Evolutionary conservation across 176 grass and related monocot species (phyloP).

Genomic region (Avena atlantica): DNA sequence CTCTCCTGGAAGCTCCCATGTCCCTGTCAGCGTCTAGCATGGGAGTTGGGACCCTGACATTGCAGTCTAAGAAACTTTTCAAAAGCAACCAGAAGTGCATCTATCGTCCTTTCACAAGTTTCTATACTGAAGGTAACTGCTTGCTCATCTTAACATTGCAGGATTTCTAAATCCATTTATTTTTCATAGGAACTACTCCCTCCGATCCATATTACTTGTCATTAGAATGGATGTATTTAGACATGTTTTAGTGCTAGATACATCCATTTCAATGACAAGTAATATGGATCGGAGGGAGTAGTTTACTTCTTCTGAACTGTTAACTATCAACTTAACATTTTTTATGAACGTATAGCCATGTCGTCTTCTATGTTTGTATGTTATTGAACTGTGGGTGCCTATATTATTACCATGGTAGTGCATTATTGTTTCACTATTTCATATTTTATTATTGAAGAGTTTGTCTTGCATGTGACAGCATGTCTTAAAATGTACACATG

Average conservation of each 20-base stretch:
- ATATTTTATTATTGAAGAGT: too few relatives aligned
- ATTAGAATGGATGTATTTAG: too few relatives aligned
- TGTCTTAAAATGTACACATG: too few relatives aligned
- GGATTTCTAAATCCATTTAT: background rate
- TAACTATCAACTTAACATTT: background rate
- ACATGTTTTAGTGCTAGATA: too few relatives aligned
- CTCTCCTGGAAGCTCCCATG: too few relatives aligned
- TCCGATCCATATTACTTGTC: too few relatives aligned
- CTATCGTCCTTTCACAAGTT: slow-evolving; percentile 15
- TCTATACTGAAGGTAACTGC: slow-evolving; percentile 1
- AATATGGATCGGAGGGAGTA: too few relatives aligned
- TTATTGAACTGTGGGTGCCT: background rate
- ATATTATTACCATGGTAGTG: background rate
- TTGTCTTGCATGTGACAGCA: too few relatives aligned
- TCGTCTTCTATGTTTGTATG: background rate
- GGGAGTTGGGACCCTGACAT: too few relatives aligned
- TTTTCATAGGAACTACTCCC: background rate
- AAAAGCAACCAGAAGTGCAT: background rate
- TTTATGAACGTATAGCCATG: background rate
- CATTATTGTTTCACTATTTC: background rate
- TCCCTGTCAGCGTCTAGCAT: too few relatives aligned
- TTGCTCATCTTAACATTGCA: background rate
- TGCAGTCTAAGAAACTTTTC: slow-evolving; percentile 4
- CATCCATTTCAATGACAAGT: too few relatives aligned
- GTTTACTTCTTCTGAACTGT: background rate